Conservation (phyloP, 805 yeast genomes). For the Cyberlindnera maclurae region DNA sequence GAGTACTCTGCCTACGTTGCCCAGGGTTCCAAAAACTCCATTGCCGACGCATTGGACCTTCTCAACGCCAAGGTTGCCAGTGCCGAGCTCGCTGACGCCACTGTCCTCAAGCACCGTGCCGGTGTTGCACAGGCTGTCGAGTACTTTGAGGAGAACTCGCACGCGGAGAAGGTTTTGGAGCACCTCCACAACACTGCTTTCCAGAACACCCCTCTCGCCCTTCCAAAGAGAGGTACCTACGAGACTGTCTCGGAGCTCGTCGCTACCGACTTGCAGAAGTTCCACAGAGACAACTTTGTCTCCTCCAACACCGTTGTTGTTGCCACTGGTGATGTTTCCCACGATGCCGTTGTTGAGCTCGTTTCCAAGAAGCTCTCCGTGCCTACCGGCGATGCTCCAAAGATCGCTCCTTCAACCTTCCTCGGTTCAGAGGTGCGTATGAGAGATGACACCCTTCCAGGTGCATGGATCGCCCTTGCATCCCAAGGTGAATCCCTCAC, state of each 20-base stretch:
- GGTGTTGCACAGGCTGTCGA: slow-evolving; percentile 41
- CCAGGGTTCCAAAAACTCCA: slow-evolving; percentile 43
- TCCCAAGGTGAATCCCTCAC: slow-evolving; percentile 60
- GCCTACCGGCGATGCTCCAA: slow-evolving; percentile 45
- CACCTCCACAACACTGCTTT: slow-evolving; percentile 79
- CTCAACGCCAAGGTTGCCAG: slow-evolving; percentile 37
- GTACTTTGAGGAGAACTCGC: slow-evolving; percentile 48
- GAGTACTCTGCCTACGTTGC: slow-evolving; percentile 62
- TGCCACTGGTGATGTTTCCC: slow-evolving; percentile 63
- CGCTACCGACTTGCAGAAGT: slow-evolving; percentile 48
- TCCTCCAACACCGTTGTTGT: slow-evolving; percentile 63
- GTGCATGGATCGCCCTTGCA: slow-evolving; percentile 72
- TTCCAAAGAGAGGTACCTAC: slow-evolving; percentile 70
- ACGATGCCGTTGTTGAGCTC: slow-evolving; percentile 61
- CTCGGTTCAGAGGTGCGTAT: slow-evolving; percentile 82
- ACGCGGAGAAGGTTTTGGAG: slow-evolving; percentile 51
- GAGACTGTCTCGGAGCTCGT: slow-evolving; percentile 57
- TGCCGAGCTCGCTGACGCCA: slow-evolving; percentile 33
- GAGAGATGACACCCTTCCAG: slow-evolving; percentile 82
- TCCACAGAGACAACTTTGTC: slow-evolving; percentile 49
- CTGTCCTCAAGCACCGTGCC: slow-evolving; percentile 41
- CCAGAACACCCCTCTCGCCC: slow-evolving; percentile 77
- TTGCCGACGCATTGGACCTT: slow-evolving; percentile 43
- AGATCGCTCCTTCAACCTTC: slow-evolving; percentile 51
- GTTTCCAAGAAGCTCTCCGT: slow-evolving; percentile 46